Percentiles rank a stretch among this genome's conserved stretches.
These are phyloP conservation scores for Thielaviopsis populi DNA, from an alignment of 2,329 filamentous ascomycete species.

Conservation along the genomic window DNA sequence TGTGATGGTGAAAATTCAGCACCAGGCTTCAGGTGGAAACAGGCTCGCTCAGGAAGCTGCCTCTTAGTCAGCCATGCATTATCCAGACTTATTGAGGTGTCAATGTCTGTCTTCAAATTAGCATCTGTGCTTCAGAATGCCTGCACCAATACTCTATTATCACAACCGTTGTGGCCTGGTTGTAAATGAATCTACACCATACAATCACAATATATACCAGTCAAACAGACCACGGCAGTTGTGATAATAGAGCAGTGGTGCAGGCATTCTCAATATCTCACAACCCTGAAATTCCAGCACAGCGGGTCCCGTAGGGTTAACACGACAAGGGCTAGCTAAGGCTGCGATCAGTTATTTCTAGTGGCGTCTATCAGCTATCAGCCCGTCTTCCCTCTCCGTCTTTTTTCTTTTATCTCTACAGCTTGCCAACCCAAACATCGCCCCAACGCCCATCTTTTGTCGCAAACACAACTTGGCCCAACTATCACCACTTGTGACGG, in stretches of 20 bases:
- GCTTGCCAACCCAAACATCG: neutral
- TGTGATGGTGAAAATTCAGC: neutral
- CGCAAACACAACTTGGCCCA: neutral
- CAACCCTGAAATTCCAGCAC: neutral
- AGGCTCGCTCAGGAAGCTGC: neutral
- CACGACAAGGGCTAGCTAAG: neutral
- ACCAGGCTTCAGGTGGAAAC: neutral
- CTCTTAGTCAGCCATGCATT: neutral
- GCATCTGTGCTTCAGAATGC: neutral
- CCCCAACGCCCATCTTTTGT: neutral
- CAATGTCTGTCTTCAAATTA: neutral
- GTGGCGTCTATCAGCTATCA: neutral
- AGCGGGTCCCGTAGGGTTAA: neutral
- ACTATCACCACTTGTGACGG: neutral
- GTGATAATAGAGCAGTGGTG: neutral
- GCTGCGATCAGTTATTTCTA: neutral
- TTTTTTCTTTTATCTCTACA: neutral
- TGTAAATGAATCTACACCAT: no score
- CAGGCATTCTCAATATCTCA: neutral
- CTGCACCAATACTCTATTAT: neutral
- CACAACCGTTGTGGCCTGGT: no score
- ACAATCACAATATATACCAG: no score
- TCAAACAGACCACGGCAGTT: no score
- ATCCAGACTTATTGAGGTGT: neutral
- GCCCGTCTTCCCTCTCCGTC: neutral